A percentile compares a stretch with the other conserved stretches of the same genome.
Conservation (phyloP, 2,329 filamentous ascomycete genomes). For the Colletotrichum nymphaeae region DNA sequence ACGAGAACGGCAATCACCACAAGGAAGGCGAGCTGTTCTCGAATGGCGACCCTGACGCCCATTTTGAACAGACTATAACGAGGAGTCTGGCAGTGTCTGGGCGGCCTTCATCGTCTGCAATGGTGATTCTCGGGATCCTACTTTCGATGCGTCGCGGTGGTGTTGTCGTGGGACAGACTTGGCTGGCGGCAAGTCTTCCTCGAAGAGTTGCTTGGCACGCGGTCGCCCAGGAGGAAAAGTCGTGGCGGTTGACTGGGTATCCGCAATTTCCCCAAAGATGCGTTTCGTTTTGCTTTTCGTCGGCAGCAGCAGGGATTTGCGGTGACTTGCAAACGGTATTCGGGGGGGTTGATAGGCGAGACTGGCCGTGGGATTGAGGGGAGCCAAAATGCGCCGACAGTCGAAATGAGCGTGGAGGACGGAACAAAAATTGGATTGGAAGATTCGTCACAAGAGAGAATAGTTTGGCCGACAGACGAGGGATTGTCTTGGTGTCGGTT, state of each 20-base stretch:
- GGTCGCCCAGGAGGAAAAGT: slow-evolving; percentile 7
- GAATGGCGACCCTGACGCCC: slow-evolving; percentile 85
- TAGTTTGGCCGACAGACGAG: neutral
- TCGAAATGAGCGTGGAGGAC: slow-evolving; percentile 16
- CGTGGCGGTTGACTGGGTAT: slow-evolving; percentile 4
- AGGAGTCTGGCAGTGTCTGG: slow-evolving; percentile 25
- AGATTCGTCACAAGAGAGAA: slow-evolving; percentile 1
- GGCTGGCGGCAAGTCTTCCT: neutral
- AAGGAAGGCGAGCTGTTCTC: slow-evolving; percentile 85
- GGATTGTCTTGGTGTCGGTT: slow-evolving; percentile 17
- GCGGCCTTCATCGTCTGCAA: slow-evolving; percentile 34
- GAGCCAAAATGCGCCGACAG: neutral
- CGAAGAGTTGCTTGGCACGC: slow-evolving; percentile 17
- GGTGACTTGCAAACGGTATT: neutral
- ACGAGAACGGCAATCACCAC: slow-evolving; percentile 81
- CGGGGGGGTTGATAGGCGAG: neutral
- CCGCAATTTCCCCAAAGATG: slow-evolving; percentile 5
- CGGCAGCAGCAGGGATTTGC: neutral
- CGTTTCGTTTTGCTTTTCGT: neutral
- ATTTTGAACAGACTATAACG: slow-evolving; percentile 34
- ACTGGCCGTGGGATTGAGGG: neutral
- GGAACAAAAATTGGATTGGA: neutral
- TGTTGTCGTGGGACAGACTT: slow-evolving; percentile 1
- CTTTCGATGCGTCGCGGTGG: neutral
- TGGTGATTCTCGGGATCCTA: slow-evolving; percentile 1